Evolutionary conservation across 305 asterid genomes (phyloP).

Genomic region (Solanum aculeatissimum): DNA sequence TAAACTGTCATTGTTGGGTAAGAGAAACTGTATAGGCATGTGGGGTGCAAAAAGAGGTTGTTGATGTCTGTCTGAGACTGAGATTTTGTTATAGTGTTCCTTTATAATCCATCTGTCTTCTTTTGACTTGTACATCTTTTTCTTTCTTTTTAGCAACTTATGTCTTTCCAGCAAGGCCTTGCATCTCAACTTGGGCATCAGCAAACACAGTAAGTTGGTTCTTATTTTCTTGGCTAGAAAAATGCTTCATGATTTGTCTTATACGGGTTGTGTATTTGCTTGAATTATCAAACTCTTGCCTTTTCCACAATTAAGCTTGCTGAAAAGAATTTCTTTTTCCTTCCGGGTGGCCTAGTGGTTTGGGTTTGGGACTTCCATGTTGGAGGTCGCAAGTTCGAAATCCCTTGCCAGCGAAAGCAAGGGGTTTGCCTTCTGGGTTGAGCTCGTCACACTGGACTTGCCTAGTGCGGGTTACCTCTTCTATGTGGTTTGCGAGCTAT

Average conservation of each 20-base stretch:
- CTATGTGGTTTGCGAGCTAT: too few species aligned
- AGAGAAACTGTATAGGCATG: neutral
- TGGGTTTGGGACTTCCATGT: too few species aligned
- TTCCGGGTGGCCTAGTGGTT: too few species aligned
- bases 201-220: constrained; percentile 35
- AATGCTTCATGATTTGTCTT: neutral
- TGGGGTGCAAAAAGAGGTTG: neutral
- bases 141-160: constrained; percentile 31
- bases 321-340: neutral
- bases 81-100: neutral
- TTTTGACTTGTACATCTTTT: constrained; percentile 1
- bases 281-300: neutral
- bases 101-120: neutral
- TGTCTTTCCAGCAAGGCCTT: constrained; percentile 33
- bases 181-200: constrained; percentile 35
- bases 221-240: neutral
- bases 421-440: too few species aligned
- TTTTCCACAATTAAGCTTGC: neutral
- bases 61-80: neutral
- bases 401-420: too few species aligned
- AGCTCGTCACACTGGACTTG: too few species aligned
- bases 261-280: neutral
- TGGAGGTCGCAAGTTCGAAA: too few species aligned
- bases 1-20: neutral
- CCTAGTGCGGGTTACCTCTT: too few species aligned